These are phyloP conservation scores for Ganoderma multipileum DNA, from an alignment of 1,284 basidiomycete species.

Conservation along the genomic window DNA sequence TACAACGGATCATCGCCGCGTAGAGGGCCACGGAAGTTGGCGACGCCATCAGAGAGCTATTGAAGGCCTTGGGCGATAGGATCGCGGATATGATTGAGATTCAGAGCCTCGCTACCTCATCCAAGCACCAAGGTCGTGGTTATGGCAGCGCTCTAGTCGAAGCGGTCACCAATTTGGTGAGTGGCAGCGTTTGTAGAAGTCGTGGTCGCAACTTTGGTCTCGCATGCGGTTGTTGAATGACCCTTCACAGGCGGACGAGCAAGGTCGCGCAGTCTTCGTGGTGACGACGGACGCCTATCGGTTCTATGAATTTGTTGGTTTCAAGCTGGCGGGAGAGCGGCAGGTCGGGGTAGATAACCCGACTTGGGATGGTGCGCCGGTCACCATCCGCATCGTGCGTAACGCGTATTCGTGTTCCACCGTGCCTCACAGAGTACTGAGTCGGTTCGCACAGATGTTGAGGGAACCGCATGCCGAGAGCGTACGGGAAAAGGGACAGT, in stretches of 20 bases:
- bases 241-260: slow-evolving; percentile 8
- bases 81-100: slow-evolving; percentile 11
- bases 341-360: slow-evolving; percentile 11
- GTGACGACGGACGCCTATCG: slow-evolving; percentile 12
- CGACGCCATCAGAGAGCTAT: background rate
- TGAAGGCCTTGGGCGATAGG: slow-evolving; percentile 3
- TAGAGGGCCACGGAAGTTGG: background rate
- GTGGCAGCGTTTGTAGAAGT: background rate
- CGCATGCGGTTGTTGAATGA: background rate
- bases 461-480: background rate
- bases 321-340: slow-evolving; percentile 6
- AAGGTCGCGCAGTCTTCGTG: slow-evolving; percentile 1
- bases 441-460: background rate
- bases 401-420: background rate
- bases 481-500: background rate
- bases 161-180: slow-evolving; percentile 4
- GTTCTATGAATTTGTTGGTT: slow-evolving; percentile 18
- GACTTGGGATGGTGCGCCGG: slow-evolving; percentile 8
- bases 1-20: background rate
- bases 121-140: slow-evolving; percentile 14
- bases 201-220: background rate
- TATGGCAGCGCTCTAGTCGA: slow-evolving; percentile 17
- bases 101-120: background rate
- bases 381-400: slow-evolving; percentile 11
- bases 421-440: background rate